phyloP scores from a whole-genome alignment of 1,139 yeast genomes.

The Protomyces inundatus region DNA sequence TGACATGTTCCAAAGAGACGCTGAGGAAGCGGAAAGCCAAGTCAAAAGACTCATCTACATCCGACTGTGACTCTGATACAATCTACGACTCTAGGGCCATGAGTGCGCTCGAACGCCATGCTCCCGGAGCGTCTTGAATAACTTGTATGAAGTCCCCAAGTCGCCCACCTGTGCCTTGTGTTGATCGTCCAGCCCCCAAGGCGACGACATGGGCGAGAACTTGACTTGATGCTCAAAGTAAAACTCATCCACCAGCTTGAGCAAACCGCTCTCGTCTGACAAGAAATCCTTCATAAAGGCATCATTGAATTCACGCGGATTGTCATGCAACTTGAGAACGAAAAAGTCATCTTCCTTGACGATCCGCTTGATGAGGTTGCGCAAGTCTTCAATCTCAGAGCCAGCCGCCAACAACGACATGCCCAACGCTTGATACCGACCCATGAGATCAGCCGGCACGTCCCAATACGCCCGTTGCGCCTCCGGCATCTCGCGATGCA shows the following conservation, averaged over 20 bases:
- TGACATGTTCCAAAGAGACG: no score
- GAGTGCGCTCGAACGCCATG: neutral
- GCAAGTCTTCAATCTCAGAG: neutral
- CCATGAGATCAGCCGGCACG: conserved; percentile 17
- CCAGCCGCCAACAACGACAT: neutral
- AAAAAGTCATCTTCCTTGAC: conserved; percentile 16
- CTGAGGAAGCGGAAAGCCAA: no score
- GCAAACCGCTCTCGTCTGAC: conserved; percentile 1
- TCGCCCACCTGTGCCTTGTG: neutral
- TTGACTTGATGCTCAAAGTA: conserved; percentile 18
- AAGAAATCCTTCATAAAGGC: conserved; percentile 3
- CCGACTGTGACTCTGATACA: no score
- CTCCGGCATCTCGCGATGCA: conserved; percentile 2
- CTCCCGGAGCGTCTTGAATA: neutral
- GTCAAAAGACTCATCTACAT: no score
- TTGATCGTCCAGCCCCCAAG: neutral
- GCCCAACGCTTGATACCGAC: neutral
- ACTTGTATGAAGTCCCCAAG: neutral
- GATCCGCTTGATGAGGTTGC: conserved; percentile 7
- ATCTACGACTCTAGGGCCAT: neutral
- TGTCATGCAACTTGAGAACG: conserved; percentile 19
- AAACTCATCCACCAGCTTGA: conserved; percentile 15
- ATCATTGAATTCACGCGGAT: conserved; percentile 8
- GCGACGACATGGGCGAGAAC: neutral
- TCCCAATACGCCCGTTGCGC: neutral